Evolutionary conservation across 805 yeast genomes (phyloP).

Genomic region (Blastobotrys peoriensis): DNA sequence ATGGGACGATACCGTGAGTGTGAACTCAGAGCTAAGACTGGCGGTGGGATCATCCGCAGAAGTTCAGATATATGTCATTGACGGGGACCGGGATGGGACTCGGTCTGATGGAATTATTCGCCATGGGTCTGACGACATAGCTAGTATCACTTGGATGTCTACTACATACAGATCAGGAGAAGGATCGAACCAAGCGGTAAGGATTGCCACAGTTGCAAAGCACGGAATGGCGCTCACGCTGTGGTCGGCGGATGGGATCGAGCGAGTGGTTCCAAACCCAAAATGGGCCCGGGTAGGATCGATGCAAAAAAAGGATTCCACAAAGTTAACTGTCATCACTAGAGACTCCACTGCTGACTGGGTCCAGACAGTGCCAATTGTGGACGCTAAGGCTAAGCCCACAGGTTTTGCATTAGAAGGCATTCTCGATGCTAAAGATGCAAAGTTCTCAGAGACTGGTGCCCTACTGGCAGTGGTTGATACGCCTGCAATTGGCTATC

Average conservation of each 20-base stretch:
- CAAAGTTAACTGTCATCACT: neutral
- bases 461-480: slow-evolving; percentile 17
- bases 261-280: slow-evolving; percentile 12
- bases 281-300: slow-evolving; percentile 4
- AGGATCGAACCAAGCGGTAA: slow-evolving; percentile 10
- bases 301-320: neutral
- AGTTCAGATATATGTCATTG: slow-evolving; percentile 13
- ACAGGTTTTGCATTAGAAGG: slow-evolving; percentile 4
- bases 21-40: slow-evolving; percentile 15
- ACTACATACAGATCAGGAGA: slow-evolving; percentile 2
- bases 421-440: slow-evolving; percentile 15
- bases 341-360: neutral
- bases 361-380: neutral
- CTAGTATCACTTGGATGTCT: slow-evolving; percentile 17
- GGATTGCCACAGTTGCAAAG: slow-evolving; percentile 13
- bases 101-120: slow-evolving; percentile 8
- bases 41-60: slow-evolving; percentile 15
- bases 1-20: slow-evolving; percentile 17
- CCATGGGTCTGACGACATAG: slow-evolving; percentile 12
- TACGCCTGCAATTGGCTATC: slow-evolving; percentile 15
- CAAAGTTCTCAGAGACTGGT: slow-evolving; percentile 18
- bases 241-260: slow-evolving; percentile 20
- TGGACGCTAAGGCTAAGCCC: neutral
- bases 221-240: slow-evolving; percentile 8
- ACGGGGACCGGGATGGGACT: neutral